Percentiles rank a stretch among this genome's conserved stretches.
Evolutionary conservation across 345 rosid genomes (phyloP).

Genomic region (Corchorus capsularis): DNA sequence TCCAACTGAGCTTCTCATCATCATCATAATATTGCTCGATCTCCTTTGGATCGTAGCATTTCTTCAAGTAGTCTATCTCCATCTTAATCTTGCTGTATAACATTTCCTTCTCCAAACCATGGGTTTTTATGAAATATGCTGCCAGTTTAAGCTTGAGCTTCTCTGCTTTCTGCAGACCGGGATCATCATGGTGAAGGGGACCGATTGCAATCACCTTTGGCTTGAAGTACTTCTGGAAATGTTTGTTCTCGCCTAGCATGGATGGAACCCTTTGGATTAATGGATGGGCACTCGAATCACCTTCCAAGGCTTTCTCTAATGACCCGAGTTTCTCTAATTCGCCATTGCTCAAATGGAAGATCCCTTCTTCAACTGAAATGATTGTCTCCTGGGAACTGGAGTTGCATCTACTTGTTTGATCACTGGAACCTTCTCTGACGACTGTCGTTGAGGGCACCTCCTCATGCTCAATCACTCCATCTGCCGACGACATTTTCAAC

Average conservation of each 20-base stretch:
- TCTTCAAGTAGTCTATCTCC: background rate
- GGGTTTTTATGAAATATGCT: background rate
- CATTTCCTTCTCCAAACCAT: background rate
- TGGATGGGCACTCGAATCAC: background rate
- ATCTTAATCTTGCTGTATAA: background rate
- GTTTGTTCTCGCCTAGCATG: background rate
- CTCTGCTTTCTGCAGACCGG: background rate
- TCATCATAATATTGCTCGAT: background rate
- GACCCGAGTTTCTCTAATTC: background rate
- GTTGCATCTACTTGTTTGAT: background rate
- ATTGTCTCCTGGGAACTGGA: background rate
- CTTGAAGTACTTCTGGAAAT: conserved; percentile 10
- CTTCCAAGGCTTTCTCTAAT: conserved; percentile 7
- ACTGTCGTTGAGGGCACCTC: background rate
- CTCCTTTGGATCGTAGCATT: conserved; percentile 9
- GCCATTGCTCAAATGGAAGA: background rate
- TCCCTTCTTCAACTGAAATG: background rate
- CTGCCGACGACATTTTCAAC: background rate
- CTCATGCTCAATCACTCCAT: background rate
- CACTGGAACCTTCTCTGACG: background rate
- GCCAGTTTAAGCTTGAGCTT: conserved; percentile 12
- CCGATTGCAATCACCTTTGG: conserved; percentile 29
- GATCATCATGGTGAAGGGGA: conserved; percentile 25
- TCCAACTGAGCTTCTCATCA: conserved; percentile 20
- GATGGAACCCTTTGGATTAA: conserved; percentile 20